These are phyloP conservation scores for Cyclostephanos invisitatus DNA, from an alignment of 108 stramenopile genomes.

Conservation along the genomic window DNA sequence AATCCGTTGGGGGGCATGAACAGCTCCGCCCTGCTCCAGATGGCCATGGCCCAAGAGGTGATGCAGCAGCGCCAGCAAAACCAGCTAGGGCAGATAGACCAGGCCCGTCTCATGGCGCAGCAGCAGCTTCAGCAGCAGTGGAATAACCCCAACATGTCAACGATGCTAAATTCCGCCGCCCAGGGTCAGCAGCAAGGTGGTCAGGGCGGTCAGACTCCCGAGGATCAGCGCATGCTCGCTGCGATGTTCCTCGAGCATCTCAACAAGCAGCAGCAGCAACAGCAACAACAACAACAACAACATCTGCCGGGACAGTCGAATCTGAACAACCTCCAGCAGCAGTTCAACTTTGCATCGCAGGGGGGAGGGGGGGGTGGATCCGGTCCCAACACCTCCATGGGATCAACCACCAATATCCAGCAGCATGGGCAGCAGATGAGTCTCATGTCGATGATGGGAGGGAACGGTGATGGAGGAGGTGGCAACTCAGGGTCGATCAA, in stretches of 20 bases:
- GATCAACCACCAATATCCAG: background rate
- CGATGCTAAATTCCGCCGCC: slow-evolving; percentile 3
- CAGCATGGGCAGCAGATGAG: background rate
- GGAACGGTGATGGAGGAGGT: background rate
- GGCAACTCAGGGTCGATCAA: background rate
- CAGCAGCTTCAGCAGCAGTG: slow-evolving; percentile 17
- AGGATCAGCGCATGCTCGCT: slow-evolving; percentile 10
- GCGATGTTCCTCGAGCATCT: slow-evolving; percentile 19
- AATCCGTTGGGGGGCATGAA: slow-evolving; percentile 6
- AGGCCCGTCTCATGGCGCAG: slow-evolving; percentile 19
- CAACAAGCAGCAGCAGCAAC: slow-evolving; percentile 5
- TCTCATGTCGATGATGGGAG: background rate
- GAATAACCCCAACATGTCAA: background rate
- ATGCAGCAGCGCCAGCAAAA: slow-evolving; percentile 15
- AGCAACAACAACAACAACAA: slow-evolving; percentile 1
- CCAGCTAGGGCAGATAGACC: slow-evolving; percentile 7
- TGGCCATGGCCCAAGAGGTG: slow-evolving; percentile 25
- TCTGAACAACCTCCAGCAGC: background rate
- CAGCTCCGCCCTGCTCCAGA: slow-evolving; percentile 12
- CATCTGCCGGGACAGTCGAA: background rate
- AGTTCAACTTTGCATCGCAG: background rate
- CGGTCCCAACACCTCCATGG: background rate
- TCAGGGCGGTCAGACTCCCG: background rate
- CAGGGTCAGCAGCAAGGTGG: background rate
- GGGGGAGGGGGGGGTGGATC: background rate